Base-by-base conservation (phyloP, 2,329 filamentous ascomycete species). In the Neonectria ditissima region DNA sequence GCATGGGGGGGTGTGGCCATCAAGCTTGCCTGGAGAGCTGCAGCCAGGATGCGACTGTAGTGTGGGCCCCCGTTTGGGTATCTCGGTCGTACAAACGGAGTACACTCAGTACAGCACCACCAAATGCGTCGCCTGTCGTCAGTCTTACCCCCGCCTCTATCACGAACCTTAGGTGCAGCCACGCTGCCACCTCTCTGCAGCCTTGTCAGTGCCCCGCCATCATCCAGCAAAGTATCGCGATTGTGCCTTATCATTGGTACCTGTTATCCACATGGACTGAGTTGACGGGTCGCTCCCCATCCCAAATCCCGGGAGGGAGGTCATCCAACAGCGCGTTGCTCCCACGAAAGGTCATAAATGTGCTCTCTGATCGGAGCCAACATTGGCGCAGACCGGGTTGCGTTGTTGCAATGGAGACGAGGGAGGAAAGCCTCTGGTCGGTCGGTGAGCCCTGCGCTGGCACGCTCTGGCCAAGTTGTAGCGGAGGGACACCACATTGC, bases 51-150 rank as follows among this genome's bases (percentile, higher is more conserved):
- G 48, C 59, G 55, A 34, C 24, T 68, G 68, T 72, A 69, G 69
- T 68, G 68, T 72, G 69, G 69, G 58, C 53, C 68, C 55, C 60
- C 63, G 67, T 28, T 41, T 57, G 55, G 59, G 60, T 69, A 64
- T 71, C 67, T 73, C 67, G 69, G 70, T 67, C 70, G 70, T 68
- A 60, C n/a, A n/a, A n/a, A n/a, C n/a, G n/a, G n/a, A n/a, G n/a
- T n/a, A n/a, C n/a, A n/a, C n/a, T n/a, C n/a, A n/a, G n/a, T n/a
- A n/a, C 68, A 59, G 54, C 55, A 69, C 62, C 66, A 65, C 68
- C 61, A 48, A 59, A 54, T 64, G 59, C 63, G 69, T 58, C 56
- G 48, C 62, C 67, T 60, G 63, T 69, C 59, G 39, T 55, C 68
- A 62, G 63, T 69, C 52, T 55, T n/a, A 37, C 48, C 70, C 67